These are phyloP conservation scores for Trametes maxima DNA, from an alignment of 768 basidiomycete species.

Conservation along the genomic window DNA sequence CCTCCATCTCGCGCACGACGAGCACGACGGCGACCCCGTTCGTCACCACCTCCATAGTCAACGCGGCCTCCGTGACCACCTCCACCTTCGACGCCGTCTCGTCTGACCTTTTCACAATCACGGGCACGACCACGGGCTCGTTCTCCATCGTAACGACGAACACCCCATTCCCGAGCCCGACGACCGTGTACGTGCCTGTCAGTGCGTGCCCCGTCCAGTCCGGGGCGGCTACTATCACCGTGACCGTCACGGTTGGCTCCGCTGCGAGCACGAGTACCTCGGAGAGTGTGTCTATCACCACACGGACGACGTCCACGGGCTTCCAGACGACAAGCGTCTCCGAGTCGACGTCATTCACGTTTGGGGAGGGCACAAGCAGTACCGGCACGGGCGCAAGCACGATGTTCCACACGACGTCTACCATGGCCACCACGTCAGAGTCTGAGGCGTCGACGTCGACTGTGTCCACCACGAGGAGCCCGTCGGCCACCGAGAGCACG, in stretches of 20 bases:
- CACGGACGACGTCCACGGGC: neutral
- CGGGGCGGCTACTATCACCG: no score
- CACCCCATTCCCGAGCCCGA: neutral
- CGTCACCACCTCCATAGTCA: no score
- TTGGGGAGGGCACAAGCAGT: no score
- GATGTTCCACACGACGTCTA: no score
- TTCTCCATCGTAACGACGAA: neutral
- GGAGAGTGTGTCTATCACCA: neutral
- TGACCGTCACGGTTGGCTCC: no score
- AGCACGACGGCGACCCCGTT: neutral
- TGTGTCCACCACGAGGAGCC: neutral
- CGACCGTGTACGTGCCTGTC: neutral
- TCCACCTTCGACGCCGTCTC: no score
- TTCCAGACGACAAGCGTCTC: neutral
- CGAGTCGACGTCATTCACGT: neutral
- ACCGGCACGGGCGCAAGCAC: no score
- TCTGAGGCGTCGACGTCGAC: neutral
- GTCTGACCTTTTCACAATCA: neutral
- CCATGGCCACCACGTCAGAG: neutral
- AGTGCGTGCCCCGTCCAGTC: no score
- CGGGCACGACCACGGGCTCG: neutral
- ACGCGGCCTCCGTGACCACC: no score
- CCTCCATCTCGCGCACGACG: neutral
- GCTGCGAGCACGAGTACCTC: neutral
- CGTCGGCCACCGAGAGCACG: neutral